Percentiles rank a stretch among this genome's conserved stretches.
Conservation (phyloP, 176 grass and related monocot genomes). For the Raddia distichophylla region DNA sequence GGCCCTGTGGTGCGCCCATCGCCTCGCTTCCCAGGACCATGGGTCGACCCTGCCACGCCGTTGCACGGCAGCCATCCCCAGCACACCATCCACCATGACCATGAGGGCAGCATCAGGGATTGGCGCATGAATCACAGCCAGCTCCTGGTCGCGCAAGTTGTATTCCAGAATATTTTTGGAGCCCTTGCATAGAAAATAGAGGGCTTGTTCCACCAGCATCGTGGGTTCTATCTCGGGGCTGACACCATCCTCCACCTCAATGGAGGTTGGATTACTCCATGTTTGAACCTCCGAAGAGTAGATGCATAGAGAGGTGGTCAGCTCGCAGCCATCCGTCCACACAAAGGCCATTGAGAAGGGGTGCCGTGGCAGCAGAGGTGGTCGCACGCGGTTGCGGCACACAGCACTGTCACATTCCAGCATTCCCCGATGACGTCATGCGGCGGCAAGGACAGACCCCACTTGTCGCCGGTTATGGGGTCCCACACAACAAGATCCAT, state of each 20-base stretch:
- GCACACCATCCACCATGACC: not conserved
- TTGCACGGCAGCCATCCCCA: not conserved
- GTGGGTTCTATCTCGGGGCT: not conserved
- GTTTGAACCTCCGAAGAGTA: not conserved
- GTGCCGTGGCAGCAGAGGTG: not conserved
- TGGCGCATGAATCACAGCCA: too few species aligned
- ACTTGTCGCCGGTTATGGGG: not conserved
- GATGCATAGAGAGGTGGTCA: not conserved
- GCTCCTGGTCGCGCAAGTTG: not conserved
- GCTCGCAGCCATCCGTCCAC: not conserved
- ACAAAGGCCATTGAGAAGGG: constrained; percentile 1
- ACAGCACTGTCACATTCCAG: not conserved
- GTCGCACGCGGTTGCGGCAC: not conserved
- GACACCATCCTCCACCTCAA: not conserved
- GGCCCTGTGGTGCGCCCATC: not conserved
- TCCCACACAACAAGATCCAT: not conserved
- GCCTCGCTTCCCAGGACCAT: not conserved
- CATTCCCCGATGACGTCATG: not conserved
- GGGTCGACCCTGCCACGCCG: not conserved
- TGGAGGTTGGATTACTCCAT: not conserved
- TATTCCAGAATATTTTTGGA: not conserved
- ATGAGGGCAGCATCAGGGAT: not conserved
- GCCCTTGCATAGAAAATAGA: not conserved
- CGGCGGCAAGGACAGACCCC: not conserved
- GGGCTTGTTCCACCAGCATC: not conserved